These are phyloP conservation scores for Diaporthe sp. DNA, from an alignment of 2,329 filamentous ascomycete genomes.

Conservation along the genomic window DNA sequence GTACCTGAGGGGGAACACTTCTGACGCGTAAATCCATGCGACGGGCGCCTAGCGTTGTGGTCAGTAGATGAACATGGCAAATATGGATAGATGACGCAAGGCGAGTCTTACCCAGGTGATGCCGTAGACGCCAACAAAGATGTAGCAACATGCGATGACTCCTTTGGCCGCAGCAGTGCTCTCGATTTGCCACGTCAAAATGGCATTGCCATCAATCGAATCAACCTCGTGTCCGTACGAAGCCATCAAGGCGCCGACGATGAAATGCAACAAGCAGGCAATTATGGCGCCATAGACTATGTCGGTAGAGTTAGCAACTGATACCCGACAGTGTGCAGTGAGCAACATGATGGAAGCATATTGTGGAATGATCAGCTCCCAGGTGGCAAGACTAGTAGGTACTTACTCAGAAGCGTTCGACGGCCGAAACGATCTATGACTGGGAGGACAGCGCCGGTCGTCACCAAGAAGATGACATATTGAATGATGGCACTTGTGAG, in stretches of 20 bases:
- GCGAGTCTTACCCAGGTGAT: slow-evolving; percentile 43
- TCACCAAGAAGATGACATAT: slow-evolving; percentile 66
- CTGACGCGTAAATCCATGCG: slow-evolving; percentile 46
- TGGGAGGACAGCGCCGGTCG: slow-evolving; percentile 60
- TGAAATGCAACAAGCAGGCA: slow-evolving; percentile 58
- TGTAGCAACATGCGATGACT: slow-evolving; percentile 61
- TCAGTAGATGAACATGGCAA: background rate
- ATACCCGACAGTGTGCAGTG: no score
- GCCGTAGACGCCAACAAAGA: slow-evolving; percentile 52
- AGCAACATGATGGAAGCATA: background rate
- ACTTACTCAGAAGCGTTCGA: slow-evolving; percentile 51
- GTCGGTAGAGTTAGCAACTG: background rate
- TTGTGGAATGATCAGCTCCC: no score
- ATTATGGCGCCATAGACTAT: slow-evolving; percentile 54
- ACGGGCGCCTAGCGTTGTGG: slow-evolving; percentile 37
- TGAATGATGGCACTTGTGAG: slow-evolving; percentile 64
- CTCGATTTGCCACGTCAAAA: slow-evolving; percentile 56
- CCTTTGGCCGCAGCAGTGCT: slow-evolving; percentile 56
- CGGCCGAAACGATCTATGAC: slow-evolving; percentile 62
- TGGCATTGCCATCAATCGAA: slow-evolving; percentile 54
- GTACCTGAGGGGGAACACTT: slow-evolving; percentile 56
- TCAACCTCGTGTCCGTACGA: slow-evolving; percentile 56
- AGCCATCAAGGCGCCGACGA: slow-evolving; percentile 61
- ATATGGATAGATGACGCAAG: background rate
- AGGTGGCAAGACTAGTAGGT: background rate